Conservation (phyloP, 1,139 yeast genomes). For the Hemisphaericaspora subhashii region DNA sequence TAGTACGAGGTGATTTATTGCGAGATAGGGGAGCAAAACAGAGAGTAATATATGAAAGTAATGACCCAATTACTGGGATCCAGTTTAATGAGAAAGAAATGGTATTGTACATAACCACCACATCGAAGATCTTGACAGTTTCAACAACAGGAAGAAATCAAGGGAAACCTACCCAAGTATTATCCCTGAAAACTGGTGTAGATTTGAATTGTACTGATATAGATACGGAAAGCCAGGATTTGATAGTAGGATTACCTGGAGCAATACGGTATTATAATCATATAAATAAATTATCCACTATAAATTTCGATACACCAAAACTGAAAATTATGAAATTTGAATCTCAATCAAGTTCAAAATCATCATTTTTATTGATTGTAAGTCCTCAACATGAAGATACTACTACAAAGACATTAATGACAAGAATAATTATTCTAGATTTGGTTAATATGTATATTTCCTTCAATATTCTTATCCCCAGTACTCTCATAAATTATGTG, state of each 20-base stretch:
- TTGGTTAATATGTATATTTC: conserved; percentile 68
- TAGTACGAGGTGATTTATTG: conserved; percentile 82
- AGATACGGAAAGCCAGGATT: conserved; percentile 32
- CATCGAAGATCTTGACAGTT: conserved; percentile 70
- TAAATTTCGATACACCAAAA: conserved; percentile 62
- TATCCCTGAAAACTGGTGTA: conserved; percentile 68
- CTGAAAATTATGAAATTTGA: conserved; percentile 46
- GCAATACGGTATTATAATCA: conserved; percentile 55
- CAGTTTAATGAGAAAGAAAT: conserved; percentile 51
- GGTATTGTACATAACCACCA: conserved; percentile 60
- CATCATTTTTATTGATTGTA: conserved; percentile 52
- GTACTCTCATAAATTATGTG: conserved; percentile 54
- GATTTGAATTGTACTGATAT: conserved; percentile 66
- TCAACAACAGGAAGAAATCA: conserved; percentile 77
- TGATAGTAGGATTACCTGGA: conserved; percentile 56
- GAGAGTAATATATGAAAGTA: conserved; percentile 67
- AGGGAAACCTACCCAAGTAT: conserved; percentile 60
- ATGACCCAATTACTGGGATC: conserved; percentile 81
- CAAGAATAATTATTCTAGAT: conserved; percentile 67
- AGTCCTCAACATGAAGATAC: conserved; percentile 45
- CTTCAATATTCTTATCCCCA: conserved; percentile 66
- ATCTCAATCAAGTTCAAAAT: conserved; percentile 24
- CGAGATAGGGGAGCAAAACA: conserved; percentile 92
- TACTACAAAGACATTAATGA: conserved; percentile 20
- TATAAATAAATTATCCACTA: conserved; percentile 54